Evolutionary conservation across 306 rosid genomes (phyloP).

Genomic region (Sindora glabra): DNA sequence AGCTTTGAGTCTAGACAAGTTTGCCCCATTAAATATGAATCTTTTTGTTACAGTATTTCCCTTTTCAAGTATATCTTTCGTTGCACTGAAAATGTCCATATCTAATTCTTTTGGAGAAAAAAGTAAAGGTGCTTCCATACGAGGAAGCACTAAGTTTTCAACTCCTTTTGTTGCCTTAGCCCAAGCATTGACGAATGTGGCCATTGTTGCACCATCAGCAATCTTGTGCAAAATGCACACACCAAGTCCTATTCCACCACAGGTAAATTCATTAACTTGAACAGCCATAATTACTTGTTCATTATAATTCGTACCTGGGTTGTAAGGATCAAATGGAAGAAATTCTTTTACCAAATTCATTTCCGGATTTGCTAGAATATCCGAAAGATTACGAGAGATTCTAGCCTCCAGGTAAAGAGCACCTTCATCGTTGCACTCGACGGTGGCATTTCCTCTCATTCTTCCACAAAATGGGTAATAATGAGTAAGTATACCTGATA

Average conservation of each 20-base stretch:
- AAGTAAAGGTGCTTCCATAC: background rate
- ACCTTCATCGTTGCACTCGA: constrained; percentile 20
- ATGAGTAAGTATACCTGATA: constrained; percentile 10
- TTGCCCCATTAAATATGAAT: background rate
- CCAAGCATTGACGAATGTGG: constrained; percentile 11
- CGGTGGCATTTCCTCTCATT: background rate
- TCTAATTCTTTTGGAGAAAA: background rate
- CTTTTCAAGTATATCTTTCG: background rate
- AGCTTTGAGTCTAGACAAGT: background rate
- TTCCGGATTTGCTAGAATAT: background rate
- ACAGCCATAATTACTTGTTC: background rate
- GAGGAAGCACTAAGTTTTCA: background rate
- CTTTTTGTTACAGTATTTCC: background rate
- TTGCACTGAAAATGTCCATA: too few species aligned
- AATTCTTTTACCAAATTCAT: background rate
- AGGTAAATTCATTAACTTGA: constrained; percentile 2
- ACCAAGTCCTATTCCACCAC: constrained; percentile 15
- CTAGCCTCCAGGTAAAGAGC: constrained; percentile 2
- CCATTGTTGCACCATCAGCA: background rate
- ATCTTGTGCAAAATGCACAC: constrained; percentile 15
- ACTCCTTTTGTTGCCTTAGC: background rate
- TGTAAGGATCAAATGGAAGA: constrained; percentile 7
- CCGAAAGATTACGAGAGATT: background rate
- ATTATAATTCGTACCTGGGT: background rate
- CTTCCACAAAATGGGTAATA: constrained; percentile 24